Base-by-base conservation (phyloP, 2,329 filamentous ascomycete genomes). In the Albophoma yamanashiensis region DNA sequence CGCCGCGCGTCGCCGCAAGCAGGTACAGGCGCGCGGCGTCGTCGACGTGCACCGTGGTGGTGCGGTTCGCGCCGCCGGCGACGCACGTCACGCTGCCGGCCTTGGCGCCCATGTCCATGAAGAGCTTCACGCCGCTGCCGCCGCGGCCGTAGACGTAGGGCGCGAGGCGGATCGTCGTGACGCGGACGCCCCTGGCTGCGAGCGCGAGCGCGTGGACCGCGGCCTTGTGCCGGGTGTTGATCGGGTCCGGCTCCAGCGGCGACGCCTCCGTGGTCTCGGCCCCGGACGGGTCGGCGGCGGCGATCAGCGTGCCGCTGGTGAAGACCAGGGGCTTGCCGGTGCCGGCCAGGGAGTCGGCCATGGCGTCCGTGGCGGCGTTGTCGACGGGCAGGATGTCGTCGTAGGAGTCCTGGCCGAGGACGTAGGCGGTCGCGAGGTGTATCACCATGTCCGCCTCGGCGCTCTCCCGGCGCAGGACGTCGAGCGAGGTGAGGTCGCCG, bases 121-220 rank as follows among this genome's bases (percentile, higher is more conserved):
- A 69, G 58, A 73, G 62, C n/a, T 60, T 57, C 31, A 77, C 67
- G 34, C 72, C 72, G 60, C 71, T 73, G 12, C 73, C 76, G 1
- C 71, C 76, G 15, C 69, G 70, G 2, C 78, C 78, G 63, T 80
- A 78, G 0, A 79, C 77, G 34, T 68, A 79, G 0, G 76, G 75
- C 3, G 77, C 68, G 0, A 79, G 68, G 0, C 77, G 71, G 6
- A 80, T 66, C 9, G 67, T 62, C 22, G 64, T 68, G 5, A 76
- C 73, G 4, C 67, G 64, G 34, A 80, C 64, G 2, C 73, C 72
- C 43, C 69, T 65, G 7, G 64, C 62, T 11, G 62, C 63, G 25
- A 70, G 67, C 3, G 42, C 45, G 15, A 74, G 63, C 1, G 70
- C 70, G 59, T 76, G 64, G 7, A 57, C n/a, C 63, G 75, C 47